Base-by-base conservation (phyloP, 2,329 filamentous ascomycete genomes). In the Kalaharituber pfeilii region DNA sequence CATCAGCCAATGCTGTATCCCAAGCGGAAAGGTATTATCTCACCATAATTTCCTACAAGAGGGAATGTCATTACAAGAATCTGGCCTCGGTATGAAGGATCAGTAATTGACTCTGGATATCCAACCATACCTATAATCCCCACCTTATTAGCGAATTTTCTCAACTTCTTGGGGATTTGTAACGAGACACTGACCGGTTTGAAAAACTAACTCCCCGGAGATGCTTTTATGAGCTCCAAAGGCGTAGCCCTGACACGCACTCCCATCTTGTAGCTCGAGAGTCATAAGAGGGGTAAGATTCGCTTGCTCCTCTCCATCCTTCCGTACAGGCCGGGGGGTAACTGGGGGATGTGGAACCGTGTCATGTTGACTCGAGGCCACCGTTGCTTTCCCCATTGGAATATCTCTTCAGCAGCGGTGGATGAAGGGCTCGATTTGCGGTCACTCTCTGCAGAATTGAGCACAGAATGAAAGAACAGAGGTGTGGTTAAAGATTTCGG, bases 141-240 rank as follows among this genome's bases (percentile, higher is more conserved):
- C n/a, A 36, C 30, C 9, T 36, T 9, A 36, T 9, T n/a, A n/a
- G n/a, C n/a, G n/a, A n/a, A n/a, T n/a, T n/a, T n/a, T n/a, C n/a
- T n/a, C n/a, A n/a, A n/a, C n/a, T n/a, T n/a, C n/a, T n/a, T n/a
- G n/a, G n/a, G n/a, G n/a, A n/a, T n/a, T n/a, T n/a, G n/a, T n/a
- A n/a, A n/a, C n/a, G n/a, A n/a, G n/a, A n/a, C n/a, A 53, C 88
- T 96, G 94, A 70, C 91, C 91, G 56, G 91, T 98, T 77, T 96
- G 89, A 74, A 98, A 98, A 71, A 98, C 91, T 68, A 98, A 76
- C 75, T 98, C 91, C 69, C 91, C 91, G 62, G 89, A 84, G 66
- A 93, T 80, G 73, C 86, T 94, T 77, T 88, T 94, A 66, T 86
- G 77, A 60, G 89, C 88, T 70, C 91, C 91, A 68, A 98, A 98